Base-by-base conservation (phyloP, 176 grass and related monocot species). In the Hsuehochloa calcarea region DNA sequence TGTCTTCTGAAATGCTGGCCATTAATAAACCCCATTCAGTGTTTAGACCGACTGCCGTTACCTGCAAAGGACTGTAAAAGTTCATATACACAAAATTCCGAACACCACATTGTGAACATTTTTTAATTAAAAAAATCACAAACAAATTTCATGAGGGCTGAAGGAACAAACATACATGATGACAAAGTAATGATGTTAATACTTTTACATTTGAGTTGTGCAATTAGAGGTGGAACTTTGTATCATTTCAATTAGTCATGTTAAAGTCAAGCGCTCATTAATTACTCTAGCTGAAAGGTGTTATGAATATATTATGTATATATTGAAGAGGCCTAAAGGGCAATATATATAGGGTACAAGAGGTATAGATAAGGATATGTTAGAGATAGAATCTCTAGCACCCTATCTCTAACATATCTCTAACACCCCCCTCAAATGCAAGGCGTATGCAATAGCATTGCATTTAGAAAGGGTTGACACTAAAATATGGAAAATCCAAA, bases 11-110 rank as follows among this genome's bases (percentile, higher is more conserved):
- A 80, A 99, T 96, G 75, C 91, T 96, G 65, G 96, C 91, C 93
- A 99, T 96, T 79, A 99, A 85, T 83, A 99, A 87, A 50, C 96
- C 96, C 96, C 96, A 99, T 79, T 99, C 96, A 79, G 96, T 99
- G 40, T 96, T 96, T 68, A 99, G 79, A 59, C 96, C 96, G 46
- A 99, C 96, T 81, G 96, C 91, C 5, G 96, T 99, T 85, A 99
- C 93, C 96, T 99, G 86, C 39, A 86, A 82, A 49, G 52, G 23
- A 82, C 35, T 44, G 14, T 0, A 77, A 35, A 71, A 25, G 72
- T 70, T 90, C 77, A 78, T 83, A 83, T 41, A 71, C 29, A 49
- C 31, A 77, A 75, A 49, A 49, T 22, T 49, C 50, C 16, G 43
- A 70, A 5, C 4, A 23, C 22, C 59, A 49, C 7, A 73, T 50